Evolutionary conservation across 306 rosid species (phyloP), one percentile per base, ranked within the genome.

Genomic region (Rosa chinensis): DNA sequence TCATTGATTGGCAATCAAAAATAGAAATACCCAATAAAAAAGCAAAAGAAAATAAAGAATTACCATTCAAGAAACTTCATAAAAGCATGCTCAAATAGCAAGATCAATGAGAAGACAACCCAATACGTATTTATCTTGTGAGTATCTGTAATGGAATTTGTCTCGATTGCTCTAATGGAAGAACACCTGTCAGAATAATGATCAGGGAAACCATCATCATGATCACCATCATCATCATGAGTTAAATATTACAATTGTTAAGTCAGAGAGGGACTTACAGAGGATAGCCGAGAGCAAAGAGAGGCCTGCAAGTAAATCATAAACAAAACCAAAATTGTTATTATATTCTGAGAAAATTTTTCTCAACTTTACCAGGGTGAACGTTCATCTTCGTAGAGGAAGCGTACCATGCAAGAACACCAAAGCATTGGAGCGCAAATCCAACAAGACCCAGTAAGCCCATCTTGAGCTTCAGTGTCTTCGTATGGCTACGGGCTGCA

Each of bases 331-430:
- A 68, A 68, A 5, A 42, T 1, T 20, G 45, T 20, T 20, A 18
- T 13, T 23, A 67, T 16, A 67, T 8, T 12, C 4, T n/a, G 7
- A 35, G n/a, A 14, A 14, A 14, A 28, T 28, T 28, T 47, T 47
- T 37, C 21, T 17, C 53, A 4, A 53, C 64, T 66, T 20, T 8
- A 63, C 18, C 10, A 53, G 32, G 6, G 14, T 4, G 25, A 25
- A 25, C 25, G 10, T 44, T 25, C 12, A 10, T 5, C 14, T 8
- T 10, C 39, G 4, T 40, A 58, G 16, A 45, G 10, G 4, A 58
- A 62, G 47, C 76, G 25, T 75, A 88, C 94, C 90, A 90, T 69
- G 87, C 85, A 28, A 88, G 42, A 72, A 80, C 81, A 68, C 71
- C 18, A 67, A 87, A n/a, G 86, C 73, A 78, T 25, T 59, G 72